These are phyloP conservation scores for Streptanthus diversifolius DNA, from an alignment of 345 rosid species.

Conservation along the genomic window DNA sequence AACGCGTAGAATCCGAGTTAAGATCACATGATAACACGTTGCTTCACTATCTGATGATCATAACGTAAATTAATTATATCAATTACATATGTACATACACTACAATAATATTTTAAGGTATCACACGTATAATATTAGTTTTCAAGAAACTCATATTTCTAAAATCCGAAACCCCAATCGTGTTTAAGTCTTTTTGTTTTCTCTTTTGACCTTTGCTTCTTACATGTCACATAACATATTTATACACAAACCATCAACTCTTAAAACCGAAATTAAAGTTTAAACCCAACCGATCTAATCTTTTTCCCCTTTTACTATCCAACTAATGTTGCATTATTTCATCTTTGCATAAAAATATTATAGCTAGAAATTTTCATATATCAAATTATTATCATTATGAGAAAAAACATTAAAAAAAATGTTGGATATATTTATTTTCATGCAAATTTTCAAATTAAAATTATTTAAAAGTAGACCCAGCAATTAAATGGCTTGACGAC, in stretches of 20 bases:
- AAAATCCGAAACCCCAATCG: background rate
- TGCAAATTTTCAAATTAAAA: background rate
- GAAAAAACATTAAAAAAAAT: background rate
- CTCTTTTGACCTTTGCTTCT: slow-evolving; percentile 7
- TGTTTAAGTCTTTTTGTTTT: background rate
- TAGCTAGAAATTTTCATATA: background rate
- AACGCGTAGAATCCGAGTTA: slow-evolving; percentile 31
- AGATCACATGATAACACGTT: slow-evolving; percentile 31
- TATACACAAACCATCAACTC: background rate
- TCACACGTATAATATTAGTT: background rate
- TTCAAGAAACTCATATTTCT: background rate
- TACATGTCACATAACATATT: background rate
- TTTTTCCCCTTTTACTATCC: background rate
- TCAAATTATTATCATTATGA: background rate
- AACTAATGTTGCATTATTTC: background rate
- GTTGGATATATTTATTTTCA: background rate
- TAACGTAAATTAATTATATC: background rate
- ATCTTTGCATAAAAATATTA: background rate
- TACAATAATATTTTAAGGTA: background rate
- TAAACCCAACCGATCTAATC: background rate
- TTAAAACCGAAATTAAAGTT: too few species aligned
- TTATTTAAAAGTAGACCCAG: background rate
- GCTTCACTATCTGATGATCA: slow-evolving; percentile 8
- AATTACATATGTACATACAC: background rate
- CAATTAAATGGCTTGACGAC: slow-evolving; percentile 20